Percentiles rank a stretch among this genome's conserved stretches.
These are phyloP conservation scores for Leptographium wingfieldii DNA, from an alignment of 2,329 filamentous ascomycete genomes.

Conservation along the genomic window DNA sequence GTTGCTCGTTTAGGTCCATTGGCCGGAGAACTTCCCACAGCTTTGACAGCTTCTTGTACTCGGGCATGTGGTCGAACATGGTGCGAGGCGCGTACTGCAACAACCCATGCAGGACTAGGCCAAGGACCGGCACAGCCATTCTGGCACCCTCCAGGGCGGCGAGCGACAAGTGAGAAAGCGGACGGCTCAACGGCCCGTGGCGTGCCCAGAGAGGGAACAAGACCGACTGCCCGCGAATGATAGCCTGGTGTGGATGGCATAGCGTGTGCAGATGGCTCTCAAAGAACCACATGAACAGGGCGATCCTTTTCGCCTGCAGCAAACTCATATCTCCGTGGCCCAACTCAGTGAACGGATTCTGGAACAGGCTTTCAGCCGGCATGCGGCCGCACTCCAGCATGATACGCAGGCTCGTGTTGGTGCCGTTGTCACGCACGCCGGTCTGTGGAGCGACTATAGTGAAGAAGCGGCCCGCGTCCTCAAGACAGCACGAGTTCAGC, in stretches of 20 bases:
- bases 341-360: neutral
- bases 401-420: conserved; percentile 1
- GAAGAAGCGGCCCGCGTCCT: neutral
- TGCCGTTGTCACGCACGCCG: neutral
- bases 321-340: neutral
- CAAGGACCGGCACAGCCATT: neutral
- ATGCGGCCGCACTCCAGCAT: neutral
- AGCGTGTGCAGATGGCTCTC: neutral
- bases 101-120: neutral
- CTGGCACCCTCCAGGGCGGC: neutral
- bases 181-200: neutral
- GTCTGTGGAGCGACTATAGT: neutral
- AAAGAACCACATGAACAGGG: conserved; percentile 2
- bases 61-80: neutral
- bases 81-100: conserved; percentile 1
- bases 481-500: neutral
- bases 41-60: conserved; percentile 1
- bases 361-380: neutral
- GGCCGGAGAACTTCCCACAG: neutral
- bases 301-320: neutral
- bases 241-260: neutral
- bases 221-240: neutral
- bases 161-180: neutral
- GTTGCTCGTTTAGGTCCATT: neutral
- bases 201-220: neutral